Conservation (phyloP, 2,329 filamentous ascomycete genomes). For the Aspergillus nomiae region DNA sequence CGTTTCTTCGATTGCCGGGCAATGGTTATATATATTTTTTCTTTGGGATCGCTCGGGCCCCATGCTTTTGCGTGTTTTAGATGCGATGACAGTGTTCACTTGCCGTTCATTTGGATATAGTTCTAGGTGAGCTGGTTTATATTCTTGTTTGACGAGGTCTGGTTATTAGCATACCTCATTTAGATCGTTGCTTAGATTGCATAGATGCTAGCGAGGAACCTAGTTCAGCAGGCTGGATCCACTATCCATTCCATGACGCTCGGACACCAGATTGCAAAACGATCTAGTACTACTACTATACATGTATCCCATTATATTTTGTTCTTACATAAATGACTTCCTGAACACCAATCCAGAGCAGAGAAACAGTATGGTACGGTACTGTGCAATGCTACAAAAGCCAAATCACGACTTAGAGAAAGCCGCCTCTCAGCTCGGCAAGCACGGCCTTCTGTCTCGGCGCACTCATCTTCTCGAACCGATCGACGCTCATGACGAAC, state of each 20-base stretch:
- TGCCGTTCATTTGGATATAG: not conserved
- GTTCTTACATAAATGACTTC: not conserved
- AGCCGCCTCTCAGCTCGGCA: conserved; percentile 44
- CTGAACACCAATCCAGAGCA: not conserved
- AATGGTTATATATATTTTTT: conserved; percentile 2
- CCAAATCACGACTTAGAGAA: not conserved
- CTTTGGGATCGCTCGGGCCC: not conserved
- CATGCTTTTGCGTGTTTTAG: not conserved
- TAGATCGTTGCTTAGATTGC: not conserved
- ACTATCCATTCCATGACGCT: too few relatives aligned
- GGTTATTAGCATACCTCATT: not conserved
- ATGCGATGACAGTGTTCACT: not conserved
- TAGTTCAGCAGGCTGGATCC: not conserved
- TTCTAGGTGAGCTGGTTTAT: not conserved
- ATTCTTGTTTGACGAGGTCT: not conserved
- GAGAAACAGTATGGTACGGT: not conserved
- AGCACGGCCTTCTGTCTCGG: conserved; percentile 62
- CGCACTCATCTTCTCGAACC: conserved; percentile 67
- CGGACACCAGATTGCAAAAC: not conserved
- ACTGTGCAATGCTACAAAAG: not conserved
- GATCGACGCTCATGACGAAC: conserved; percentile 73
- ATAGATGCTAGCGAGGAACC: not conserved
- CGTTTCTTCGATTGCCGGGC: not conserved
- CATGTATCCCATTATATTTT: not conserved
- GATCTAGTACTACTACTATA: not conserved